Conservation (phyloP, 768 basidiomycete species). For the Rhizopogon roseolus region DNA sequence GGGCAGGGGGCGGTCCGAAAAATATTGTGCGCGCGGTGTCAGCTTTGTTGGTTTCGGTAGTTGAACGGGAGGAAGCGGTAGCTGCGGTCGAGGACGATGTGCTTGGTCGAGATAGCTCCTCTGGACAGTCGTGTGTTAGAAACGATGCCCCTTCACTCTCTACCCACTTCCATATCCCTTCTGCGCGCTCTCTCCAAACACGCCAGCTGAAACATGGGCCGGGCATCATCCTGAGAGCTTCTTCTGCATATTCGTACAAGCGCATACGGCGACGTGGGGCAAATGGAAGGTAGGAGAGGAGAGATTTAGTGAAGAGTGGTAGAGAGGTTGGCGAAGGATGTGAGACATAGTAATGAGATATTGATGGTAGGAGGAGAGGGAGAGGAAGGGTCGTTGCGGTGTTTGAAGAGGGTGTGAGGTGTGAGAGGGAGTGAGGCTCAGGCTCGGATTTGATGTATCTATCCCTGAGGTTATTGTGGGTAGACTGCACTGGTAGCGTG, state of each 20-base stretch:
- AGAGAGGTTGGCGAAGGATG: conserved; percentile 18
- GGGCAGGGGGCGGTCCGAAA: conserved; percentile 16
- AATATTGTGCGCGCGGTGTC: conserved; percentile 28
- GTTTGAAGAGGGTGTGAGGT: conserved; percentile 13
- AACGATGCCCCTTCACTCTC: conserved; percentile 20
- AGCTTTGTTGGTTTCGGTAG: conserved; percentile 12
- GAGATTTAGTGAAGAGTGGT: conserved; percentile 32
- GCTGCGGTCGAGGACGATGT: not conserved
- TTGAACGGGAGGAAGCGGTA: not conserved
- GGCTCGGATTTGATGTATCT: conserved; percentile 33
- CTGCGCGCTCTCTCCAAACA: conserved; percentile 40
- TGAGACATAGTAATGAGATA: conserved; percentile 13
- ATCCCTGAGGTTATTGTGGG: conserved; percentile 8
- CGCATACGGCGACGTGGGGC: conserved; percentile 31
- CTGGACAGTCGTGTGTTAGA: not conserved
- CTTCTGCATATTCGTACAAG: conserved; percentile 34
- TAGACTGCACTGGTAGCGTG: conserved; percentile 9
- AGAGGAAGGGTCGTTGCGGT: conserved; percentile 11
- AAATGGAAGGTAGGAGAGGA: conserved; percentile 38
- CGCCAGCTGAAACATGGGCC: conserved; percentile 39
- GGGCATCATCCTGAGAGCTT: conserved; percentile 43
- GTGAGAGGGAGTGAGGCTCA: conserved; percentile 13
- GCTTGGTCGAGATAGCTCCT: not conserved
- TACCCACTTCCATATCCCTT: conserved; percentile 39
- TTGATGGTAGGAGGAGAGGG: conserved; percentile 17